A percentile compares a stretch with the other conserved stretches of the same genome.
Evolutionary conservation across 2,329 filamentous ascomycete species (phyloP).

Genomic region (Diaporthe caulivora): DNA sequence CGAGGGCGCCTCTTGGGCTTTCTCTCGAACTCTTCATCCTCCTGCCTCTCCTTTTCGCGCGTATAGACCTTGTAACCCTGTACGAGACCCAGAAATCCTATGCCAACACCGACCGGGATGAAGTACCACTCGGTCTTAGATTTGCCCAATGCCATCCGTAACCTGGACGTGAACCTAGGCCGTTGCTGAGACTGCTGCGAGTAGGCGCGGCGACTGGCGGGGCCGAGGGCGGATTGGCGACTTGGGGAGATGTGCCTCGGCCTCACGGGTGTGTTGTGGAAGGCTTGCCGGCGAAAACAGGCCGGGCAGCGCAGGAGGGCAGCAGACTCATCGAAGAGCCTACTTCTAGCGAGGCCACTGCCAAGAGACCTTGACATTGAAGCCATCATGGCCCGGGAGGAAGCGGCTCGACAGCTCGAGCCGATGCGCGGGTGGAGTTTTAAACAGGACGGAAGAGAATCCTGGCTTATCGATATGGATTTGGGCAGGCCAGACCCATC

Average conservation of each 20-base stretch:
- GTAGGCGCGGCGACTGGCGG: slow-evolving; percentile 47
- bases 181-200: slow-evolving; percentile 59
- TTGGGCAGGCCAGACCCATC: slow-evolving; percentile 35
- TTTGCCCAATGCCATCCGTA: slow-evolving; percentile 63
- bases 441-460: slow-evolving; percentile 31
- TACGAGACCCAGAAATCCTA: slow-evolving; percentile 84
- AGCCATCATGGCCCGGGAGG: slow-evolving; percentile 35
- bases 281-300: slow-evolving; percentile 35
- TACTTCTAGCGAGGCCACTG: slow-evolving; percentile 38
- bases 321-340: slow-evolving; percentile 38
- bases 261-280: slow-evolving; percentile 31
- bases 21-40: slow-evolving; percentile 57
- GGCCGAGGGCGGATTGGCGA: slow-evolving; percentile 43
- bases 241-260: slow-evolving; percentile 39
- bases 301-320: slow-evolving; percentile 35
- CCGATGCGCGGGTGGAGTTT: slow-evolving; percentile 3
- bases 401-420: slow-evolving; percentile 22
- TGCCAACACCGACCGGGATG: slow-evolving; percentile 87
- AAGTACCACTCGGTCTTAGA: slow-evolving; percentile 85
- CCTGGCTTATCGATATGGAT: slow-evolving; percentile 39
- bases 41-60: slow-evolving; percentile 65
- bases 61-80: slow-evolving; percentile 83
- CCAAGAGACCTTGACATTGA: slow-evolving; percentile 40
- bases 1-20: slow-evolving; percentile 66
- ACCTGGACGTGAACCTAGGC: slow-evolving; percentile 64